These are phyloP conservation scores for Kluyveromyces siamensis DNA, from an alignment of 805 yeast genomes.

Conservation along the genomic window DNA sequence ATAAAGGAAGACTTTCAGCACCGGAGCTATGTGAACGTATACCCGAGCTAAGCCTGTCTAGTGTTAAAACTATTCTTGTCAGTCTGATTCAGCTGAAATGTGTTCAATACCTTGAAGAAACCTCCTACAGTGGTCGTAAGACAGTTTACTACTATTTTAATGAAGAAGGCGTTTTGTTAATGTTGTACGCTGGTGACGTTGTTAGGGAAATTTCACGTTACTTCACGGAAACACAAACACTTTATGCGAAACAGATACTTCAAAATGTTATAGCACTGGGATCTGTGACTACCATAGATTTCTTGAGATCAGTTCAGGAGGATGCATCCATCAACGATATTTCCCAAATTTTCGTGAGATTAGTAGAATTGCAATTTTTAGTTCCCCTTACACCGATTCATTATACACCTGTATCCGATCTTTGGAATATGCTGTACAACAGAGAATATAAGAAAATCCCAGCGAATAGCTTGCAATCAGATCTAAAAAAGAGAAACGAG, in stretches of 20 bases:
- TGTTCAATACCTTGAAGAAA: slow-evolving; percentile 54
- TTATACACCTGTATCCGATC: slow-evolving; percentile 30
- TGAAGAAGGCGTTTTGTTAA: slow-evolving; percentile 51
- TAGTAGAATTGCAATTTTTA: slow-evolving; percentile 44
- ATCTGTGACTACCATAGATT: slow-evolving; percentile 49
- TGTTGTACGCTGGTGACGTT: slow-evolving; percentile 73
- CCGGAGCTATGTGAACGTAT: slow-evolving; percentile 39
- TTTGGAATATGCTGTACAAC: slow-evolving; percentile 34
- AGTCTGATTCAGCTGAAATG: slow-evolving; percentile 74
- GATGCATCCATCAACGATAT: slow-evolving; percentile 17
- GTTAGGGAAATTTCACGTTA: slow-evolving; percentile 41
- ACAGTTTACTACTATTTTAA: slow-evolving; percentile 47
- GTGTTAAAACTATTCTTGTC: slow-evolving; percentile 59
- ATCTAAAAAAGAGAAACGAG: slow-evolving; percentile 47
- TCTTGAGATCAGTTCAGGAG: slow-evolving; percentile 24
- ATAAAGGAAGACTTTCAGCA: slow-evolving; percentile 58
- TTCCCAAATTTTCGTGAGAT: slow-evolving; percentile 32
- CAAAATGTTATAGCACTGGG: slow-evolving; percentile 68
- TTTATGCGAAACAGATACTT: slow-evolving; percentile 37
- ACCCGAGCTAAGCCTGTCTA: slow-evolving; percentile 38
- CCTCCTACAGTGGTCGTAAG: slow-evolving; percentile 17
- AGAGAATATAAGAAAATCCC: slow-evolving; percentile 33
- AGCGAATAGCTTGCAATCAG: slow-evolving; percentile 36
- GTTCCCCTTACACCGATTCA: slow-evolving; percentile 36
- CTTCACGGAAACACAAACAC: slow-evolving; percentile 14